Evolutionary conservation across 1,284 basidiomycete species (phyloP).

Genomic region (Retiboletus fuscus): DNA sequence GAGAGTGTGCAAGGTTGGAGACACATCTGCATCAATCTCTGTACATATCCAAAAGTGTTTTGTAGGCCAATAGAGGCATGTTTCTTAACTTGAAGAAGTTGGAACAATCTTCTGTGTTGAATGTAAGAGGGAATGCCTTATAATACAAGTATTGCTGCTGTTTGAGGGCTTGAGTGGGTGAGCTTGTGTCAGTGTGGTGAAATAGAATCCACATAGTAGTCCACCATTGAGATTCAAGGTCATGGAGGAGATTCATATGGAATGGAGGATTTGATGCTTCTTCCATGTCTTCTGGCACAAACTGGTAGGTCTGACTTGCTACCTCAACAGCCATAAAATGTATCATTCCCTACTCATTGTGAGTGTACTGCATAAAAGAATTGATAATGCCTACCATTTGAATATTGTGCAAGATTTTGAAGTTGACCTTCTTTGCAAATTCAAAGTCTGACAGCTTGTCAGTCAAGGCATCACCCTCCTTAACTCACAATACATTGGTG

Average conservation of each 20-base stretch:
- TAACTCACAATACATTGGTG: neutral
- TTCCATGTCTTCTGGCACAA: neutral
- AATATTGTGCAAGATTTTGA: conserved; percentile 1
- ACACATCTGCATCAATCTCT: neutral
- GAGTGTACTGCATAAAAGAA: neutral
- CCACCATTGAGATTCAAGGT: conserved; percentile 30
- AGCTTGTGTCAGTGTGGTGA: neutral
- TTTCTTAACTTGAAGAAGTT: neutral
- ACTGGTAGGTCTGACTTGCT: conserved; percentile 4
- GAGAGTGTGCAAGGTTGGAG: neutral
- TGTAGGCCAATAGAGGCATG: neutral
- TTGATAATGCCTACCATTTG: conserved; percentile 17
- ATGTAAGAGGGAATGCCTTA: neutral
- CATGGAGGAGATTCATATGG: conserved; percentile 18
- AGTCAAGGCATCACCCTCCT: neutral
- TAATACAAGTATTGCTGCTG: neutral
- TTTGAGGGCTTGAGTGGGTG: neutral
- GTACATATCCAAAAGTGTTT: neutral
- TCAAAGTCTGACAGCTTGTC: conserved; percentile 24
- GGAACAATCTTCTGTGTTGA: too few species aligned
- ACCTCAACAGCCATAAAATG: conserved; percentile 21
- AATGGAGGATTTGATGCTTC: conserved; percentile 8
- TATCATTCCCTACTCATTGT: conserved; percentile 10
- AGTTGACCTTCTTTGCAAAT: conserved; percentile 18
- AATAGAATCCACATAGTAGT: conserved; percentile 22